These are phyloP conservation scores for Hyaloscypha bicolor DNA, from an alignment of 495 filamentous ascomycete species.

Conservation along the genomic window DNA sequence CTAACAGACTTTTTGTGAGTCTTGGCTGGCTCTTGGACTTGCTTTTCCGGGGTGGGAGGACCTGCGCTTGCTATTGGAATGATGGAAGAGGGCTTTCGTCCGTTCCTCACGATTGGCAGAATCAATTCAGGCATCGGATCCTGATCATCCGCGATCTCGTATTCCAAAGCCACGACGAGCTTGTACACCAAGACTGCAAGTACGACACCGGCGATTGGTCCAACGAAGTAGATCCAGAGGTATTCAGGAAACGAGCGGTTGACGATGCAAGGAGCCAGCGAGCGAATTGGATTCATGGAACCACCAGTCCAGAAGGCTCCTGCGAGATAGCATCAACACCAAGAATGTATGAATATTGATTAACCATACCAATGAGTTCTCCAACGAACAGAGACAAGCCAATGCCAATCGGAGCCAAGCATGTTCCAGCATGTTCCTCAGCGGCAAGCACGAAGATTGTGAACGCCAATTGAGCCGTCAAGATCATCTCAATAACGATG, in stretches of 20 bases:
- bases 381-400: conserved; percentile 54
- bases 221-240: conserved; percentile 75
- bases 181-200: conserved; percentile 70
- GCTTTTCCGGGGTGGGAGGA: not conserved
- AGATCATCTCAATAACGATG: conserved; percentile 57
- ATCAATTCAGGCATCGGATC: conserved; percentile 1
- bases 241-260: conserved; percentile 62
- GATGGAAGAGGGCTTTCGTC: conserved; percentile 1
- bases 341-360: not conserved
- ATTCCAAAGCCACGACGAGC: conserved; percentile 67
- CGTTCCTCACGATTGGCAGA: not conserved
- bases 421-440: conserved; percentile 56
- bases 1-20: not conserved
- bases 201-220: conserved; percentile 56
- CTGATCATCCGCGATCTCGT: conserved; percentile 53
- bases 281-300: conserved; percentile 72
- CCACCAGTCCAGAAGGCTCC: conserved; percentile 74
- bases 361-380: conserved; percentile 45
- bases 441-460: conserved; percentile 62
- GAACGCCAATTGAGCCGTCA: conserved; percentile 54
- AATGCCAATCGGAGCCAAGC: conserved; percentile 56
- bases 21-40: not conserved
- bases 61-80: conserved; percentile 12
- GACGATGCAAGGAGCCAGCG: conserved; percentile 71
- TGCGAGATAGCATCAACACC: conserved; percentile 25